phyloP scores from a whole-genome alignment of 1,284 basidiomycete genomes.

The Melampsora medusae region DNA sequence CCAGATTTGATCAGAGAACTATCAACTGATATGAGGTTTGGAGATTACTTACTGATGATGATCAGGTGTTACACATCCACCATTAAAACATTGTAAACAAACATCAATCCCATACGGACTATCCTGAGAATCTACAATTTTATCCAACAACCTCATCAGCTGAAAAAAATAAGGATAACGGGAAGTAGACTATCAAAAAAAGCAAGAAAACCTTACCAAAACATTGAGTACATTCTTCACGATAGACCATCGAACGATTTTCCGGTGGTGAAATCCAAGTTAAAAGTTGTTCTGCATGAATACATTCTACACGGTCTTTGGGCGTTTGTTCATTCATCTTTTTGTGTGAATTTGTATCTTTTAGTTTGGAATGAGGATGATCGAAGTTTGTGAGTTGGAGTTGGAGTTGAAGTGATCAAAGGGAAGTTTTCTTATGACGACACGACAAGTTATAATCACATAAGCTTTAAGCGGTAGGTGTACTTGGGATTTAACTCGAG shows the following conservation, averaged over 20 bases:
- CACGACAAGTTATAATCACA: no score
- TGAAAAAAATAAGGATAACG: neutral
- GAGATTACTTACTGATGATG: constrained; percentile 50
- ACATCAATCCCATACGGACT: constrained; percentile 75
- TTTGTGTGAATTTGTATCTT: no score
- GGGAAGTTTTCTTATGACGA: no score
- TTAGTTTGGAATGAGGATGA: no score
- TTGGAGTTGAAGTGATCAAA: no score
- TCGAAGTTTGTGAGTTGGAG: no score
- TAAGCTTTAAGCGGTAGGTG: no score
- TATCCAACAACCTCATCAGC: neutral
- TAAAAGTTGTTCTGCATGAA: no score
- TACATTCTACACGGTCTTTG: no score
- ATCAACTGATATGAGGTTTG: neutral
- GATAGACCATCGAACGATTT: constrained; percentile 61
- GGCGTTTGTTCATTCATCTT: no score
- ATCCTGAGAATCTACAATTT: constrained; percentile 61
- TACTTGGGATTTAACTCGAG: no score
- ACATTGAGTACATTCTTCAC: constrained; percentile 91
- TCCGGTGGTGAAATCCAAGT: neutral
- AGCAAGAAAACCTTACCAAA: constrained; percentile 63
- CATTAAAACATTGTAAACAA: constrained; percentile 90
- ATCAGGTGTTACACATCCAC: constrained; percentile 67
- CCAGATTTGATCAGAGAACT: neutral
- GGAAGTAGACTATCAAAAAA: neutral